Base-by-base conservation (phyloP, 768 basidiomycete species). In the Cystobasidium onofrii region DNA sequence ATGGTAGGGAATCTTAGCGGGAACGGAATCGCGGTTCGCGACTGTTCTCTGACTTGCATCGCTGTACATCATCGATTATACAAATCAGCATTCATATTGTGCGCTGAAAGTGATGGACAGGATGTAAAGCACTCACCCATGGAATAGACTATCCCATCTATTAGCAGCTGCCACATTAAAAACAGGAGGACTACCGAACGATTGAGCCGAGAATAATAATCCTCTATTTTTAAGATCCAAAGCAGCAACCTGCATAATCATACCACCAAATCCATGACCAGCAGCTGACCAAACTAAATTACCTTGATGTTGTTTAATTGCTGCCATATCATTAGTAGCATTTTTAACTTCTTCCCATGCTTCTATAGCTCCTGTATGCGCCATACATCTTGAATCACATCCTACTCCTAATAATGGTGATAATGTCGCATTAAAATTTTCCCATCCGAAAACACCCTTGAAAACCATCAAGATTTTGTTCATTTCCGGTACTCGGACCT, bases 391-490 rank as follows among this genome's bases (percentile, higher is more conserved):
- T 12, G 44, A 43, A 39, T 72, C 60, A 33, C 74, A 75, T 18
- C 74, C 74, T 20, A 75, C 54, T n/a, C 73, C 74, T 54, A 18
- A 34, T 29, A 74, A 65, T n/a, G 74, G 74, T 10, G 55, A 18
- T 52, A 75, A 60, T 25, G 69, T 46, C 27, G 74, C 73, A 46
- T 70, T 70, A 61, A 63, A 75, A 20, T 75, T 31, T 50, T 75
- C 73, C 74, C 74, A 75, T 27, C 74, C 74, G 46, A 75, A 75
- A 31, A 34, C 65, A 12, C 36, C 64, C n/a, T 64, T 67, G 64
- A 73, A 73, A 31, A 73, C 73, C 60, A 66, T 66, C 12, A 75
- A 74, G 34, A 75, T 75, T 44, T 75, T 75, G 44, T 75, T 75
- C 74, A 75, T 75, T 50, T 75, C 70, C n/a, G 73, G 57, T 33